Evolutionary conservation across 164 flowering plant genomes (phyloP).

Genomic region (Tetrastigma voinierianum): DNA sequence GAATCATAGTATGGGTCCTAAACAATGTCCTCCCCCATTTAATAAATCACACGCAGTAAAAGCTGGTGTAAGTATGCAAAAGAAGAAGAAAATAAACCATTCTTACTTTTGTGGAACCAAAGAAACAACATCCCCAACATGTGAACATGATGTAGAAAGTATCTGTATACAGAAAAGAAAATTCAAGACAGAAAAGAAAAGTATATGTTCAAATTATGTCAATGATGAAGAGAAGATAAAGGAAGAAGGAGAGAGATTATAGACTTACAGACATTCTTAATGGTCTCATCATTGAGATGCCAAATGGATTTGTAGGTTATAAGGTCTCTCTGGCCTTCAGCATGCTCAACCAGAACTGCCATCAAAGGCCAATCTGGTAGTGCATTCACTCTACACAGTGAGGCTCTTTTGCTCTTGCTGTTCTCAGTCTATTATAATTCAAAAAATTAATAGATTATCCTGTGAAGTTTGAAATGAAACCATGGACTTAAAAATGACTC

Average conservation of each 20-base stretch:
- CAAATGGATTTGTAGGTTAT: constrained; percentile 64
- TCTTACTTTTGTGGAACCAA: constrained; percentile 79
- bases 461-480: neutral
- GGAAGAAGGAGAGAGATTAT: neutral
- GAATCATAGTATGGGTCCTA: constrained; percentile 90
- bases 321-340: constrained; percentile 75
- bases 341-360: constrained; percentile 77
- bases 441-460: neutral
- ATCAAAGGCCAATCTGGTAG: constrained; percentile 73
- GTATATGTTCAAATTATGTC: neutral
- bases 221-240: neutral
- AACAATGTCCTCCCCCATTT: neutral
- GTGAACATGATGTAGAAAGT: constrained; percentile 86
- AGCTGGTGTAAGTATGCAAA: neutral
- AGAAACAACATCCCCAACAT: constrained; percentile 85
- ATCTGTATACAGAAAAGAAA: constrained; percentile 31
- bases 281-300: constrained; percentile 81
- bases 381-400: constrained; percentile 42
- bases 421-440: constrained; percentile 20
- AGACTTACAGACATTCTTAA: constrained; percentile 82
- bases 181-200: neutral
- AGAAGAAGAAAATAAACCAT: neutral
- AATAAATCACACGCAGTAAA: neutral
- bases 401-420: constrained; percentile 32
- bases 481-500: neutral